Evolutionary conservation across 495 filamentous ascomycete species (phyloP).

Genomic region (Wilcoxina mikolae): DNA sequence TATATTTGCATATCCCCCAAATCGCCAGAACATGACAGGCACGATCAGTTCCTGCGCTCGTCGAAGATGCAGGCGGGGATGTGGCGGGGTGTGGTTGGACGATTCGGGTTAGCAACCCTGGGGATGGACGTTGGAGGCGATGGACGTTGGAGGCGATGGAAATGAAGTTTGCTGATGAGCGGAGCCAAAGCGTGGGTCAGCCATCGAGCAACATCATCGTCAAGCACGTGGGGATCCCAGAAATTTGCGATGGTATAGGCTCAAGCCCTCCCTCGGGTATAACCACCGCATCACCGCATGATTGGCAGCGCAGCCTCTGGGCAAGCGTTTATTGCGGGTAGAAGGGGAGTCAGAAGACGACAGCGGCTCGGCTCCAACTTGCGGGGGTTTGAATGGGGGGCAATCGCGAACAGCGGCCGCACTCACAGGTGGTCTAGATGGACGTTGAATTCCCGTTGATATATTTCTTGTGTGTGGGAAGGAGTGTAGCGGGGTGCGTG

Average conservation of each 20-base stretch:
- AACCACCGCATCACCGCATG: neutral
- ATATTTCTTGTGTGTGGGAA: neutral
- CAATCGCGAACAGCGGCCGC: neutral
- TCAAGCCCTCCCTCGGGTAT: neutral
- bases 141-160: neutral
- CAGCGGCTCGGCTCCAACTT: neutral
- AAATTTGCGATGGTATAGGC: neutral
- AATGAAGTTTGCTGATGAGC: neutral
- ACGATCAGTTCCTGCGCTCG: neutral
- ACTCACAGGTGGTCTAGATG: neutral
- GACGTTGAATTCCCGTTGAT: neutral
- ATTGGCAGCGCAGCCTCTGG: neutral
- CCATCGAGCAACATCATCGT: conserved; percentile 2
- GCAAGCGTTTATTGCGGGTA: neutral
- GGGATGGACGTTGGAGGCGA: neutral
- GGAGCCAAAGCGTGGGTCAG: neutral
- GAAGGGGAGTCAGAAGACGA: neutral
- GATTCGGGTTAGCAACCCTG: conserved; percentile 9
- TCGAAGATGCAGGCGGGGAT: neutral
- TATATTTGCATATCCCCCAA: conserved; percentile 94
- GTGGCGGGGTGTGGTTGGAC: conserved; percentile 7
- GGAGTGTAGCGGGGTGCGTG: neutral
- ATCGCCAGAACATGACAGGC: conserved; percentile 87
- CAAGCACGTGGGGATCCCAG: neutral
- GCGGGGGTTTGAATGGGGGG: neutral